Evolutionary conservation across 306 rosid genomes (phyloP).

Genomic region (Medicago truncatula): DNA sequence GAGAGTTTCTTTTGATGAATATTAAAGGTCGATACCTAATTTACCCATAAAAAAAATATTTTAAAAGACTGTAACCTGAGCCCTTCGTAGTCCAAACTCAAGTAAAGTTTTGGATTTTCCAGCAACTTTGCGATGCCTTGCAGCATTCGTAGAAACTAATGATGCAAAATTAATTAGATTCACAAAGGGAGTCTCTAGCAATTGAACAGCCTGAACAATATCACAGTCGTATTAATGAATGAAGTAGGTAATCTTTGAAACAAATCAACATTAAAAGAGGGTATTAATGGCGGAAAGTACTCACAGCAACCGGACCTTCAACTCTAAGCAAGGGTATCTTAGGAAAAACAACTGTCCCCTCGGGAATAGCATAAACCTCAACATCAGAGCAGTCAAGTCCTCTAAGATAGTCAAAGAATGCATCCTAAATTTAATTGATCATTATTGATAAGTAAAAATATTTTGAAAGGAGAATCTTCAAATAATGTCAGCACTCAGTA

Average conservation of each 20-base stretch:
- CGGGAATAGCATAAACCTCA: slow-evolving; percentile 83
- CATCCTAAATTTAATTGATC: slow-evolving; percentile 68
- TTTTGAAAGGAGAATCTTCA: slow-evolving; percentile 22
- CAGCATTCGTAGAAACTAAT: slow-evolving; percentile 96
- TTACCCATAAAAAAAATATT: slow-evolving; percentile 30
- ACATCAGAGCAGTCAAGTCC: slow-evolving; percentile 89
- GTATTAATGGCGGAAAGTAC: slow-evolving; percentile 45
- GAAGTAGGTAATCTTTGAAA: slow-evolving; percentile 24
- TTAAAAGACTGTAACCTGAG: slow-evolving; percentile 60
- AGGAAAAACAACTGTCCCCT: slow-evolving; percentile 95
- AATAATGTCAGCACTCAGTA: slow-evolving; percentile 18
- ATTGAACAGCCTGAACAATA: slow-evolving; percentile 83
- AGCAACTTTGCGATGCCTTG: slow-evolving; percentile 97
- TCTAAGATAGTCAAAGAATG: slow-evolving; percentile 85
- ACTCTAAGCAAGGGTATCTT: slow-evolving; percentile 90
- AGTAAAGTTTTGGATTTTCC: slow-evolving; percentile 91
- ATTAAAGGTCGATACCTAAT: slow-evolving; percentile 22
- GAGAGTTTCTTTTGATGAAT: slow-evolving; percentile 37
- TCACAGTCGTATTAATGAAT: slow-evolving; percentile 27
- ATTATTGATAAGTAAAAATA: slow-evolving; percentile 29
- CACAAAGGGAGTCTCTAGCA: slow-evolving; percentile 94
- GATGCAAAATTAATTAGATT: slow-evolving; percentile 90
- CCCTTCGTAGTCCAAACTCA: slow-evolving; percentile 97
- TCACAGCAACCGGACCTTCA: slow-evolving; percentile 98
- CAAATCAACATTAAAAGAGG: slow-evolving; percentile 25